These are phyloP conservation scores for Camelina neglecta DNA, from an alignment of 345 rosid species.

Conservation along the genomic window DNA sequence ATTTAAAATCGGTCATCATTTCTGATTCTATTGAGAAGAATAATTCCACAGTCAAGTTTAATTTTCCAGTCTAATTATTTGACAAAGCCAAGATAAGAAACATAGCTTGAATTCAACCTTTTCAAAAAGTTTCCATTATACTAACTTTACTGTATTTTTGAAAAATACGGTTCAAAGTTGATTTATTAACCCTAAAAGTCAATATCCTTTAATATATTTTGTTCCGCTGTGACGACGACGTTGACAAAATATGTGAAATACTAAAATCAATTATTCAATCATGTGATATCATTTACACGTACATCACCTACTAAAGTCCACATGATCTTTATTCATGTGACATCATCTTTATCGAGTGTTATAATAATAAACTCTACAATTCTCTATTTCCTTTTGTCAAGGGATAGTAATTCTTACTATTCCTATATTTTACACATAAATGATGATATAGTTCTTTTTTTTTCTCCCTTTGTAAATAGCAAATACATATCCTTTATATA, in stretches of 20 bases:
- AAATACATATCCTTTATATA: neutral
- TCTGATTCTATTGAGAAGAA: neutral
- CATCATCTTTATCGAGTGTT: constrained; percentile 6
- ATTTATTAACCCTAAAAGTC: constrained; percentile 12
- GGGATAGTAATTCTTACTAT: neutral
- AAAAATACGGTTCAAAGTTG: neutral
- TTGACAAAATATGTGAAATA: constrained; percentile 29
- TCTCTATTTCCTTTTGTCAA: neutral
- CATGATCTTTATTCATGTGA: neutral
- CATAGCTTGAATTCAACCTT: constrained; percentile 2
- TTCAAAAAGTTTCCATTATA: neutral
- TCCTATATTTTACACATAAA: neutral
- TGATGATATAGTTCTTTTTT: too few relatives aligned
- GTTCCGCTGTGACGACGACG: constrained; percentile 1
- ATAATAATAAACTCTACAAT: neutral
- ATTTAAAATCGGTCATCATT: neutral
- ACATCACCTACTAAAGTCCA: constrained; percentile 24
- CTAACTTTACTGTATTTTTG: neutral
- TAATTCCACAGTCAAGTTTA: neutral
- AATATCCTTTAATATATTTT: neutral
- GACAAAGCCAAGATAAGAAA: neutral
- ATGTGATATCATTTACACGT: constrained; percentile 29
- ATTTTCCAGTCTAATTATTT: neutral
- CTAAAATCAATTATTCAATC: constrained; percentile 17
- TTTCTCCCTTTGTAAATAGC: too few relatives aligned